phyloP scores from a whole-genome alignment of 2,329 filamentous ascomycete genomes.

The Diplocarpon rosae region DNA sequence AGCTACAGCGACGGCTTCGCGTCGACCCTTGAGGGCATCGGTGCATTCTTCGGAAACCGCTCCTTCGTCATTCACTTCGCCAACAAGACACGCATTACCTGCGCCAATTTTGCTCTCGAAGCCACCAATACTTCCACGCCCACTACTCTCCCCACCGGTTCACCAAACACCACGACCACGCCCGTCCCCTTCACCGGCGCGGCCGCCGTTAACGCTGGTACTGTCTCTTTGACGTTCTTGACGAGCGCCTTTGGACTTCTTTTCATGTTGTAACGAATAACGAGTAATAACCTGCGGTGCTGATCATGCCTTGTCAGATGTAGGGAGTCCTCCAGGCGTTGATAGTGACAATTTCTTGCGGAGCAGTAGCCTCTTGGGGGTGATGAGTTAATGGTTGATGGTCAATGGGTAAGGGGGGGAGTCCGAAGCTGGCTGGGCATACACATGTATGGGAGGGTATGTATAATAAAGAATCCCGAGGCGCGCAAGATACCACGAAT shows the following conservation, averaged over 20 bases:
- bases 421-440: not conserved
- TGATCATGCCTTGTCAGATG: not conserved
- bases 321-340: not conserved
- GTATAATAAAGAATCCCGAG: not conserved
- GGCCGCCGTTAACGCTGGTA: not conserved
- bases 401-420: not conserved
- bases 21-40: constrained; percentile 39
- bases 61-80: constrained; percentile 53
- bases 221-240: constrained; percentile 1
- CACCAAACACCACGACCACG: not conserved
- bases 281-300: not conserved
- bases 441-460: not conserved
- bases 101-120: constrained; percentile 45
- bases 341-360: not conserved
- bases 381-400: not conserved
- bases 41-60: constrained; percentile 53
- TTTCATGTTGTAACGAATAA: constrained; percentile 4
- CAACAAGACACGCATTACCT: constrained; percentile 53
- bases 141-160: not conserved
- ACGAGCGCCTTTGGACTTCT: constrained; percentile 3
- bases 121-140: not conserved
- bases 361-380: not conserved
- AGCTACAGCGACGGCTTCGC: constrained; percentile 46
- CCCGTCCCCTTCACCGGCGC: not conserved
- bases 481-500: not conserved